Percentiles rank a stretch among this genome's conserved stretches.
Conservation (phyloP, 805 yeast species). For the Kuraishia piskuri region DNA sequence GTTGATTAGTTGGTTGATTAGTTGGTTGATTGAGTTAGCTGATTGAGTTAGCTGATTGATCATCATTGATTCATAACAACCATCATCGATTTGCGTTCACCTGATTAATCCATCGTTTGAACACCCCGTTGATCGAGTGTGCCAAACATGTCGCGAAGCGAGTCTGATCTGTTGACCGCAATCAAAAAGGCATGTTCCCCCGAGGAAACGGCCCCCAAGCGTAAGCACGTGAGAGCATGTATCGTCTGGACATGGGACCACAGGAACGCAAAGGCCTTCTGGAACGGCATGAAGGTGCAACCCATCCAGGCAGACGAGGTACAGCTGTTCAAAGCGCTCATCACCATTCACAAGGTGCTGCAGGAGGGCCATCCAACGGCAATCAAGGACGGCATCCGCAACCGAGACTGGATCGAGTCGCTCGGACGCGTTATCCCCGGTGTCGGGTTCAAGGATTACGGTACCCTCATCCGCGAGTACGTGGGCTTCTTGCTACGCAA, state of each 20-base stretch:
- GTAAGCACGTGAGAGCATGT: slow-evolving; percentile 94
- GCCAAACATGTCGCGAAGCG: slow-evolving; percentile 11
- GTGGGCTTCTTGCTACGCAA: slow-evolving; percentile 62
- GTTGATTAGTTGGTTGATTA: too few relatives aligned
- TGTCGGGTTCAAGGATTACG: slow-evolving; percentile 45
- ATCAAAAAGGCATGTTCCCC: slow-evolving; percentile 78
- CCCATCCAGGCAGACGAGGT: slow-evolving; percentile 80
- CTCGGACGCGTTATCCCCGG: slow-evolving; percentile 47
- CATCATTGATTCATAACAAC: too few relatives aligned
- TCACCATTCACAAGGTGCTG: slow-evolving; percentile 82
- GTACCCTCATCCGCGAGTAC: slow-evolving; percentile 70
- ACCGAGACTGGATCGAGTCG: slow-evolving; percentile 70
- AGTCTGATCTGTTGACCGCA: slow-evolving; percentile 32
- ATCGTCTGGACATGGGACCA: slow-evolving; percentile 97
- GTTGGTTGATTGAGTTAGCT: too few relatives aligned
- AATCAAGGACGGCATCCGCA: slow-evolving; percentile 69
- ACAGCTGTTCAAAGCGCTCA: slow-evolving; percentile 78
- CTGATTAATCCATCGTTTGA: too few relatives aligned
- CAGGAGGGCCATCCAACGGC: slow-evolving; percentile 96
- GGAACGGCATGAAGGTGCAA: slow-evolving; percentile 72
- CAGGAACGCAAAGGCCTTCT: slow-evolving; percentile 72
- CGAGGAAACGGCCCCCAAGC: slow-evolving; percentile 88
- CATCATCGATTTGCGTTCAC: too few relatives aligned
- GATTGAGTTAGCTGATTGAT: too few relatives aligned
- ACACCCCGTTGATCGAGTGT: too few relatives aligned